Evolutionary conservation across 768 basidiomycete genomes (phyloP), one percentile per base, ranked within the genome.

Genomic region (Tricholoma flavovirens): DNA sequence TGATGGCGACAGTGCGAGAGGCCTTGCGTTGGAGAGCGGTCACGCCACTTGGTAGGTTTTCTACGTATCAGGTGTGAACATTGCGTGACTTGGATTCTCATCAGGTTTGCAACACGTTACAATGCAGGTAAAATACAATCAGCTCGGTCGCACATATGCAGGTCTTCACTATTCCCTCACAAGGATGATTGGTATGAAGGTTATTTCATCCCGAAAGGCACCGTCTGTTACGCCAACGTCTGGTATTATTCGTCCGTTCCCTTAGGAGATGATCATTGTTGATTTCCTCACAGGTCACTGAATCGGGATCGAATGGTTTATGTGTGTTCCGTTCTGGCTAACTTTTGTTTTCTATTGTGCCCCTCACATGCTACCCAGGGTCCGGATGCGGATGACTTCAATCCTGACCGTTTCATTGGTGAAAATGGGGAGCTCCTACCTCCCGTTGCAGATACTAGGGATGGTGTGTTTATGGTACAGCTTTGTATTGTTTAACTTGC

Each of bases 1-100:
- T 73, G 2, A 51, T 56, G 8, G 69, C 68, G 0, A 29, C 71
- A 9, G 59, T 73, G 2, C 69, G 64, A 35, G 73, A 74, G 55
- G 58, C 64, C 0, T 48, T 70, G 10, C 59, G 71, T 10, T 70
- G 68, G 69, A 59, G 59, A n/a, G 46, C 56, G 6, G 56, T 63
- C 7, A 54, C 55, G 2, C 69, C 70, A 14, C 26, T 64, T 15
- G 71, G 74, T 68, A 53, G 11, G 50, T 33, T 19, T 2, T 0
- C 5, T 17, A 21, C 29, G 5, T 10, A 35, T 33, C 4, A 3
- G 2, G 22, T 12, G 10, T 35, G 15, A 17, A 5, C 29, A 19
- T 35, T 12, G 11, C 15, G 3, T 21, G 2, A 12, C 12, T 32
- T 9, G 21, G 36, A 51, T 50, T 6, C n/a, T 35, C 19, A 51